phyloP scores from a whole-genome alignment of 2,329 filamentous ascomycete genomes.

The Xylaria sp. region DNA sequence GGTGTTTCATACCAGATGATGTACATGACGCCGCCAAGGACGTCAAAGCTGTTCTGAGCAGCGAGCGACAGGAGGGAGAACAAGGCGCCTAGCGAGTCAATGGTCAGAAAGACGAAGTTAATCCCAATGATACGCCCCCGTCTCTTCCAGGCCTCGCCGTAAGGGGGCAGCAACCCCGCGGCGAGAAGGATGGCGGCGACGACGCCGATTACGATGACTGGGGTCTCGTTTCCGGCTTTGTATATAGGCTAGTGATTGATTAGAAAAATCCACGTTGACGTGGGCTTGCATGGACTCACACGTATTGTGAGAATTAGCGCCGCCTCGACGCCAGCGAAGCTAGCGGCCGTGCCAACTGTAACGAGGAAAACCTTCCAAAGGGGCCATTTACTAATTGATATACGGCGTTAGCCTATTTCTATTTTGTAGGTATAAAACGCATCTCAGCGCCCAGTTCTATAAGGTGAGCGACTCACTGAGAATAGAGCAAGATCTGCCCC shows the following conservation, averaged over 20 bases:
- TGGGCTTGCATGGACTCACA: slow-evolving; percentile 50
- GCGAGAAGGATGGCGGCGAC: slow-evolving; percentile 67
- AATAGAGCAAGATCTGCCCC: slow-evolving; percentile 54
- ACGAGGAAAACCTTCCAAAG: slow-evolving; percentile 58
- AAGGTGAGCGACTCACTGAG: slow-evolving; percentile 39
- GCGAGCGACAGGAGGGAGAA: slow-evolving; percentile 72
- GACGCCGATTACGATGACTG: slow-evolving; percentile 67
- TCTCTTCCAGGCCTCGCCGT: slow-evolving; percentile 70
- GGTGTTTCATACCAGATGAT: slow-evolving; percentile 63
- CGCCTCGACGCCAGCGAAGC: slow-evolving; percentile 65
- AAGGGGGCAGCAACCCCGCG: slow-evolving; percentile 68
- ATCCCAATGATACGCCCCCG: slow-evolving; percentile 70
- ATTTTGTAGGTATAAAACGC: too few species aligned
- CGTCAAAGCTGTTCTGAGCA: slow-evolving; percentile 71
- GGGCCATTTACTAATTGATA: slow-evolving; percentile 57
- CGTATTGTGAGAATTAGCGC: slow-evolving; percentile 67
- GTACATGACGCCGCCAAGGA: slow-evolving; percentile 69
- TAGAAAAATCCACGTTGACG: slow-evolving; percentile 20
- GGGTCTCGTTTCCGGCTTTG: slow-evolving; percentile 62
- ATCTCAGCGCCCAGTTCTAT: background rate
- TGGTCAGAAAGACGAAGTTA: slow-evolving; percentile 67
- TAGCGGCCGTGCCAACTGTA: slow-evolving; percentile 53
- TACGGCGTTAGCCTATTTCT: background rate
- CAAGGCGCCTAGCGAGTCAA: slow-evolving; percentile 70
- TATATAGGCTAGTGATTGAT: slow-evolving; percentile 60